Percentiles rank a stretch among this genome's conserved stretches.
These are phyloP conservation scores for Raphanus raphanistrum DNA, from an alignment of 345 rosid species.

Conservation along the genomic window DNA sequence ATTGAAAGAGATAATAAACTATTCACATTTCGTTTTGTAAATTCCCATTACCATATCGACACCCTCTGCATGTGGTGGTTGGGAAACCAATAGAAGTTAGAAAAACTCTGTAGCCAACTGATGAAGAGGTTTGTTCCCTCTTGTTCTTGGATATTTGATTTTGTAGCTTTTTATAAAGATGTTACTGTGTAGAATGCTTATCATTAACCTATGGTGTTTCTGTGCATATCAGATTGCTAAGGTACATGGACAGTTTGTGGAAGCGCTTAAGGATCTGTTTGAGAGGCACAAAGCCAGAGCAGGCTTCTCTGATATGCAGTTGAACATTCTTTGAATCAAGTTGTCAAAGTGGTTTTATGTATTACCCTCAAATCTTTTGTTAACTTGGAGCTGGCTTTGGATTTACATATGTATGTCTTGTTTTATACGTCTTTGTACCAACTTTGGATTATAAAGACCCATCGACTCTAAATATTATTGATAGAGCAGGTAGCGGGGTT, in stretches of 20 bases:
- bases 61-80: slow-evolving; percentile 79
- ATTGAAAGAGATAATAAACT: background rate
- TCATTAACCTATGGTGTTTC: background rate
- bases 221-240: slow-evolving; percentile 43
- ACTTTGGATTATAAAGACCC: background rate
- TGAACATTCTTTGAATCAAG: slow-evolving; percentile 55
- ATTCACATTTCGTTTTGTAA: slow-evolving; percentile 39
- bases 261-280: slow-evolving; percentile 73
- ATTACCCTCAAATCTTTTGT: background rate
- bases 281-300: slow-evolving; percentile 61
- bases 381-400: background rate
- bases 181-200: background rate
- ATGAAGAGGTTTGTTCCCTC: slow-evolving; percentile 70
- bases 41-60: slow-evolving; percentile 67
- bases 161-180: background rate
- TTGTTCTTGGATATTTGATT: background rate
- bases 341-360: background rate
- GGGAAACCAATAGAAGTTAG: slow-evolving; percentile 80
- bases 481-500: background rate
- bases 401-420: background rate
- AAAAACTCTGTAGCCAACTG: slow-evolving; percentile 60
- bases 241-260: slow-evolving; percentile 62
- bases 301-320: slow-evolving; percentile 61
- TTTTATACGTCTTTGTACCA: background rate
- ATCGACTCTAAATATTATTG: background rate